These are phyloP conservation scores for Phytophthora meadii DNA, from an alignment of 352 stramenopile species.

Conservation along the genomic window DNA sequence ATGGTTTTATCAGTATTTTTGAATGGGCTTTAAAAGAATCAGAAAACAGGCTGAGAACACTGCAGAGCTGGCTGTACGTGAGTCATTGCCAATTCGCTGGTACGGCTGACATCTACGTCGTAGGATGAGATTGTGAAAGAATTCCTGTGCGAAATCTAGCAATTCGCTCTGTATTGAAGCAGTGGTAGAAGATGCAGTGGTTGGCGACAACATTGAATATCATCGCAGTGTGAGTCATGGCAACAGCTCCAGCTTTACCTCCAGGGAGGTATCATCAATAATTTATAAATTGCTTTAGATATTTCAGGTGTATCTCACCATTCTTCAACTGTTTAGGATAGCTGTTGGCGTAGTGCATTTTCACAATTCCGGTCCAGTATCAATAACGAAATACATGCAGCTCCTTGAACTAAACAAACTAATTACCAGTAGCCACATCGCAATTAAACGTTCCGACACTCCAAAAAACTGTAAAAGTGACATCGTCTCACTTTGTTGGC, in stretches of 20 bases:
- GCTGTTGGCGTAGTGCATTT: no score
- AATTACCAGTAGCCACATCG: no score
- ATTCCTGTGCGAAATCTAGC: constrained; percentile 18
- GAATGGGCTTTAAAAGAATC: constrained; percentile 8
- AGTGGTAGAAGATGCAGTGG: constrained; percentile 24
- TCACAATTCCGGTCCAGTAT: no score
- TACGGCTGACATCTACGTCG: constrained; percentile 41
- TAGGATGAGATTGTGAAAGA: constrained; percentile 15
- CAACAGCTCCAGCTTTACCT: constrained; percentile 5
- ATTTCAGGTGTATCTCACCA: no score
- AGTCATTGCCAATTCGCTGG: background rate
- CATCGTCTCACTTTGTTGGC: background rate
- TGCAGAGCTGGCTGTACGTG: no score
- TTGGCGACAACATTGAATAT: constrained; percentile 12
- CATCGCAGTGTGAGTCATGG: constrained; percentile 1
- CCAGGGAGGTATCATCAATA: background rate
- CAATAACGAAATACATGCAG: no score
- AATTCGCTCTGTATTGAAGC: constrained; percentile 56
- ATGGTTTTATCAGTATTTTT: constrained; percentile 24
- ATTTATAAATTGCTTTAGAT: no score
- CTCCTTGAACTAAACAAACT: no score
- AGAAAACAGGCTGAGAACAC: background rate
- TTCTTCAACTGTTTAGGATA: no score
- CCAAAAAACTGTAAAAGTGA: no score
- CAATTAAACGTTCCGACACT: background rate